A percentile compares a stretch with the other conserved stretches of the same genome.
Evolutionary conservation across 257 asterid genomes (phyloP).

Genomic region (Nicotiana knightiana): DNA sequence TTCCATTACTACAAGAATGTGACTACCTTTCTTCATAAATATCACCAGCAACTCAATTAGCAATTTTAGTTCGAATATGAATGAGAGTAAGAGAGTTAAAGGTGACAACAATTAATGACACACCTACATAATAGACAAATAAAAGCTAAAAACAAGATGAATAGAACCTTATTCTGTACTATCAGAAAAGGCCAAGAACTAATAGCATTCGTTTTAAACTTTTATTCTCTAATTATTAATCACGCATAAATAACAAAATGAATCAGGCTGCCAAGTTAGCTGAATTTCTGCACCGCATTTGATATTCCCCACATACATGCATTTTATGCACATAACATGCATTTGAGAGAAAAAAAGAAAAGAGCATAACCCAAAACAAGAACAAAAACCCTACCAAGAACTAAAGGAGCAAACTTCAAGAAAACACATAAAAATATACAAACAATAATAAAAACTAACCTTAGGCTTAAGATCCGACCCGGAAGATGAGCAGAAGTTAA

Average conservation of each 20-base stretch:
- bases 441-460: conserved; percentile 2
- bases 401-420: background rate
- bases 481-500: conserved; percentile 7
- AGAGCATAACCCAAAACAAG: too few species aligned
- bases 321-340: too few species aligned
- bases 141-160: background rate
- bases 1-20: background rate
- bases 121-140: background rate
- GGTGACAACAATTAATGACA: background rate
- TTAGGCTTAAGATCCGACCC: conserved; percentile 5
- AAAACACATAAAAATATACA: background rate
- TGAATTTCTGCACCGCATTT: too few species aligned
- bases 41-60: background rate
- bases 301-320: too few species aligned
- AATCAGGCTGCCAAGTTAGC: too few species aligned
- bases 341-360: too few species aligned
- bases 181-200: background rate
- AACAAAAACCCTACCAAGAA: background rate
- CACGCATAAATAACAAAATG: too few species aligned
- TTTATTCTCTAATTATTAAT: too few species aligned
- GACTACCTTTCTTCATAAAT: background rate
- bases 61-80: background rate
- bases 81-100: background rate
- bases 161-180: background rate
- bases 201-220: background rate